Base-by-base conservation (phyloP, 2,329 filamentous ascomycete genomes). In the Coccinonectria pachysandricola region DNA sequence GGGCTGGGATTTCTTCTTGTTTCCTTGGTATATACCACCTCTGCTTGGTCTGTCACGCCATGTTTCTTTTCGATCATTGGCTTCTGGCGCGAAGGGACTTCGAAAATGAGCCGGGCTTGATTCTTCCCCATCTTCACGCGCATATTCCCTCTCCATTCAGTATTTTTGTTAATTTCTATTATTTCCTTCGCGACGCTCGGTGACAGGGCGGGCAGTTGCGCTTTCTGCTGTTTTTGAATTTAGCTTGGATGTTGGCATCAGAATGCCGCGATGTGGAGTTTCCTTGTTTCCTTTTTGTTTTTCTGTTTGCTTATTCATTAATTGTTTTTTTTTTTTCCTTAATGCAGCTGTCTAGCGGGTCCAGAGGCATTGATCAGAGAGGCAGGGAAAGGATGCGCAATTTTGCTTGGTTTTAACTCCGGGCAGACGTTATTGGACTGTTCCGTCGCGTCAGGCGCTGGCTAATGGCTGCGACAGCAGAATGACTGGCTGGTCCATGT, bases 401-500 rank as follows among this genome's bases (percentile, higher is more conserved):
- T 34, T 40, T 48, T 49, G 32, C 45, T 40, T 45, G 40, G 39
- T 31, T 46, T 41, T 36, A 23, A 32, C 35, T 32, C 37, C 28
- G 40, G 35, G 37, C 39, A 43, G 40, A 37, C 42, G 42, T 39
- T 39, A 47, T 42, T 42, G 47, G 48, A 48, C 45, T 45, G 35
- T 35, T 44, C 43, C 37, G 44, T 31, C 34, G 40, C 39, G 44
- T 41, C 35, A 48, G 43, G n/a, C 51, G 55, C 56, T 51, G 53
- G 54, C 56, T 60, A 58, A 60, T 61, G 56, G 54, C 57, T 62
- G 57, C 56, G 47, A 45, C 43, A 41, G 49, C 48, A 49, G 51
- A 39, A 48, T 39, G 43, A 45, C 61, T 66, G 64, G 64, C 64
- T 66, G 64, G 64, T 59, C 62, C 63, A 67, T 59, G 45, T 57